Evolutionary conservation across 2,329 filamentous ascomycete species (phyloP), one percentile per base, ranked within the genome.

Genomic region (Cladobotryum mycophilum): DNA sequence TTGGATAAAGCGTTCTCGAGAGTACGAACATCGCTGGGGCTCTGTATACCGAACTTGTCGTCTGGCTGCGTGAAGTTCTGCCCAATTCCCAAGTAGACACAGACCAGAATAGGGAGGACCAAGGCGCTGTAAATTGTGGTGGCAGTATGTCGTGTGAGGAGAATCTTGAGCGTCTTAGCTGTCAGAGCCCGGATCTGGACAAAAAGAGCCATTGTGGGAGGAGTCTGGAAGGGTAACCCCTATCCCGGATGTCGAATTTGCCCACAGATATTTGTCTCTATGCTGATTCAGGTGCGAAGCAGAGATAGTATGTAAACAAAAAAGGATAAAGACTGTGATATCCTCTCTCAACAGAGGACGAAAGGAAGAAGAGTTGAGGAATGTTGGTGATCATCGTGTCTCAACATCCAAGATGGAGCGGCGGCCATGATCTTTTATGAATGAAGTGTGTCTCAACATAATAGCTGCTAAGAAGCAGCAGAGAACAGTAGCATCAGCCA

Each of bases 1-100:
- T 72, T 70, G 33, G 65, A 62, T 20, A 95, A 73, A 1, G 82
- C 87, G 55, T 85, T 73, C 35, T 72, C 62, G 30, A 93, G 74
- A n/a, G 81, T 77, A 47, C 81, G 77, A 54, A 95, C 69, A 1
- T 81, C 74, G 4, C 68, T 71, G 1, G 81, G 67, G 1, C 75
- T 67, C 36, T 82, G 85, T 58, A 95, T 82, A 42, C 89, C 89
- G 61, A 79, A 95, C 12, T 78, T 71, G 3, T 85, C 83, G 4
- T 86, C 82, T 1, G 88, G 83, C 2, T 88, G 78, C 61, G 92
- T 91, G 56, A 95, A 79, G 64, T 89, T 89, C 56, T 86, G 82
- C 6, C 88, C 84, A 64, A 85, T 88, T 41, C 73, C 76, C 34
- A 84, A 70, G 56, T 83, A 82, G 18, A 76, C 68, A 41, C 77